Base-by-base conservation (phyloP, 2,329 filamentous ascomycete species). In the Fusarium oligoseptatum region DNA sequence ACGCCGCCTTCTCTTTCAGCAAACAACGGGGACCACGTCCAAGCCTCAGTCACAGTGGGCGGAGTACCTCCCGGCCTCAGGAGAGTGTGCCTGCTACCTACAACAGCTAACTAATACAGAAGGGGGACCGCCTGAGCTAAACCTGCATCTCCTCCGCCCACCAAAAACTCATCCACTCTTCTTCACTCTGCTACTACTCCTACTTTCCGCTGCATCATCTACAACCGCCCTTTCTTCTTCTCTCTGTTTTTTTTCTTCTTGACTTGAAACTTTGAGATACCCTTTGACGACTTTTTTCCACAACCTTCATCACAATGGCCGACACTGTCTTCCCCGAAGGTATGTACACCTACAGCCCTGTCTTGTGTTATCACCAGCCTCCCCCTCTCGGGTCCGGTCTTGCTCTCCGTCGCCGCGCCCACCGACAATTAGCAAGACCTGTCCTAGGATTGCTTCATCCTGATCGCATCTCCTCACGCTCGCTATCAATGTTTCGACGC, bases 261-360 rank as follows among this genome's bases (percentile, higher is more conserved):
- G 37, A 66, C 64, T 67, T 77, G 12, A 64, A 72, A 82, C 48
- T 58, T 64, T 39, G 73, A 77, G 77, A 79, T 79, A 78, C 77
- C 81, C 76, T 60, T 60, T 55, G 50, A 32, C 50, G 15, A 60
- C 55, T 34, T 39, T 37, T 60, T 36, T 9, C 15, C 63, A 50
- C 43, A n/a, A 52, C 60, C 22, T 36, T 67, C 39, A 55, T 74
- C 66, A 77, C 66, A 72, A 79, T 79, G 77, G 66, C 77, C 34
- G 73, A 76, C 43, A 77, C 75, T 63, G 60, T 75, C 66, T 74
- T 74, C 64, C 84, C 84, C 65, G 84, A 85, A 81, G 83, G 84
- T 85, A 82, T 74, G 84, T 79, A 14, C 12, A 27, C 55, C 22
- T 39, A 37, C 43, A 45, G 10, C 41, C 37, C 37, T 48, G 34